These are phyloP conservation scores for Aspergillus carlsbadensis DNA, from an alignment of 495 filamentous ascomycete species.

Conservation along the genomic window DNA sequence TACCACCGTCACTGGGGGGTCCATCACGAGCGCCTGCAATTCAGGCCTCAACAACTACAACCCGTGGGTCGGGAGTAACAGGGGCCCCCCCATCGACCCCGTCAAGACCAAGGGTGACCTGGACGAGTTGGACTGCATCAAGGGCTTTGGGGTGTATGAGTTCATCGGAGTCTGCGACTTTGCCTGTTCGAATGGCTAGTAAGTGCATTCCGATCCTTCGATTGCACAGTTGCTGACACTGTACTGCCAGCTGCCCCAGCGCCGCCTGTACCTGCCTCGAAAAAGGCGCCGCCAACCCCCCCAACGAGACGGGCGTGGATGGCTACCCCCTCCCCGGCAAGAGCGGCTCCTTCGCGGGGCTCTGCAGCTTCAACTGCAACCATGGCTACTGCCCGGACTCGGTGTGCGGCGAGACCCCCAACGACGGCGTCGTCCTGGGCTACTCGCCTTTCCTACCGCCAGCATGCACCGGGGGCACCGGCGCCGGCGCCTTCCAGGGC, in stretches of 20 bases:
- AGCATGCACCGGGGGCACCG: conserved; percentile 1
- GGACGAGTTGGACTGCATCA: conserved; percentile 38
- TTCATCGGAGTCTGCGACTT: conserved; percentile 19
- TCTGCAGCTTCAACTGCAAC: conserved; percentile 13
- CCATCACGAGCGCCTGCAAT: conserved; percentile 41
- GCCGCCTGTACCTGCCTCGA: conserved; percentile 17
- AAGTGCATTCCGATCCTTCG: neutral
- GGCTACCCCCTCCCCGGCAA: conserved; percentile 51
- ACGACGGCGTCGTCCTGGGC: neutral
- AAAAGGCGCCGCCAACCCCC: neutral
- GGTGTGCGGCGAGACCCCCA: conserved; percentile 21
- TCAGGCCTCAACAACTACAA: conserved; percentile 49
- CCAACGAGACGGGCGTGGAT: conserved; percentile 35
- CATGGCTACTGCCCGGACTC: conserved; percentile 30
- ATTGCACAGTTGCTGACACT: too few species aligned
- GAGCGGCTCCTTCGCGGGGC: conserved; percentile 5
- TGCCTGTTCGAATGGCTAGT: conserved; percentile 16
- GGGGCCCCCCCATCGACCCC: conserved; percentile 49
- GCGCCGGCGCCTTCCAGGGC: conserved; percentile 3
- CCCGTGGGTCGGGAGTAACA: conserved; percentile 31
- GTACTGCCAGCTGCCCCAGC: conserved; percentile 8
- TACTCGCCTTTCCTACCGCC: neutral
- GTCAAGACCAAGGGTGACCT: conserved; percentile 47
- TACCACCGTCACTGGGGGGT: conserved; percentile 31
- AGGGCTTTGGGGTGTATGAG: conserved; percentile 8